Evolutionary conservation across 441 rosid genomes (phyloP).

Genomic region (Capsella rubella): DNA sequence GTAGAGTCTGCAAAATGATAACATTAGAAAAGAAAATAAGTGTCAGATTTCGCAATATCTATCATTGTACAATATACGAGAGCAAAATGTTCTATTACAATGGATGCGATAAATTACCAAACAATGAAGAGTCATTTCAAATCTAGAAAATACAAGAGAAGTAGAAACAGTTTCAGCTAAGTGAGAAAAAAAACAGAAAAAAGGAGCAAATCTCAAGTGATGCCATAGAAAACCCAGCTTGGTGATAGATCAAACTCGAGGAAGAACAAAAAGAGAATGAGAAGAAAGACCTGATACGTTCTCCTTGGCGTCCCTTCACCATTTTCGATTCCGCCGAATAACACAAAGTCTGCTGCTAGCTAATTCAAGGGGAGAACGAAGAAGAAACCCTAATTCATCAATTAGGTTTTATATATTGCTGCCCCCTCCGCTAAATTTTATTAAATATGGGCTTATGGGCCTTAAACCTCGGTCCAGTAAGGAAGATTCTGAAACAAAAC

Average conservation of each 20-base stretch:
- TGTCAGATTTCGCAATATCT: not conserved
- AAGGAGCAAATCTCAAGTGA: too few relatives aligned
- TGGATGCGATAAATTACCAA: not conserved
- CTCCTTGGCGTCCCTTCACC: conserved; percentile 93
- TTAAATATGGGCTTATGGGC: conserved; percentile 5
- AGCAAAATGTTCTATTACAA: not conserved
- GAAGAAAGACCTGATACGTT: conserved; percentile 60
- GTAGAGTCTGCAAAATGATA: conserved; percentile 63
- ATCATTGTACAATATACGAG: not conserved
- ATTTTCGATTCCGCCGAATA: conserved; percentile 48
- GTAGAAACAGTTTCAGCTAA: not conserved
- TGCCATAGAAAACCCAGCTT: too few relatives aligned
- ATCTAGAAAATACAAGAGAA: not conserved
- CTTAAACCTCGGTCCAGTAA: not conserved
- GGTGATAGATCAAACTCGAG: not conserved
- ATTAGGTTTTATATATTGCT: conserved; percentile 6
- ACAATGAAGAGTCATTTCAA: not conserved
- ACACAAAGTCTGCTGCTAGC: conserved; percentile 2
- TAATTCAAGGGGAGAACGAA: conserved; percentile 9
- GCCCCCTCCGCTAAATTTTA: not conserved
- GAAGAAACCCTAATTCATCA: conserved; percentile 23
- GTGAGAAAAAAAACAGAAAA: not conserved
- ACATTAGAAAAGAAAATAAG: not conserved
- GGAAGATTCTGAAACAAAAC: not conserved
- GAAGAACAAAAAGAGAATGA: not conserved